These are phyloP conservation scores for Neurospora sp. DNA, from an alignment of 2,329 filamentous ascomycete genomes.

Conservation along the genomic window DNA sequence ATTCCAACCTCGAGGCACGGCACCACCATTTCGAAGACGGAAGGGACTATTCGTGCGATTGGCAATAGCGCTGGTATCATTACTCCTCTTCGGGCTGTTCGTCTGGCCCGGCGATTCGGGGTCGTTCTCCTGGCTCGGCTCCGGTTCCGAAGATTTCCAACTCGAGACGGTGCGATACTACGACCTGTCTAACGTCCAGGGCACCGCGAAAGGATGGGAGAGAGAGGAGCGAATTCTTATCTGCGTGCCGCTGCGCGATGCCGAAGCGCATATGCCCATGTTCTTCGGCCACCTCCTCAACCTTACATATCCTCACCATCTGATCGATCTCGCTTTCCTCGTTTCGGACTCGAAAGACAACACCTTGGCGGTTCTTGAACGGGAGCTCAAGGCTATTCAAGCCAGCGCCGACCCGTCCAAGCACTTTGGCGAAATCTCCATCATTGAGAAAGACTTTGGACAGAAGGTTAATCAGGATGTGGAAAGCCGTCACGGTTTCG, in stretches of 20 bases:
- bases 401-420: conserved; percentile 67
- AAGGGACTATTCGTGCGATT: conserved; percentile 64
- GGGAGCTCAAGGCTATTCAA: conserved; percentile 71
- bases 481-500: conserved; percentile 94
- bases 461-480: conserved; percentile 97
- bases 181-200: conserved; percentile 84
- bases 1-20: conserved; percentile 76
- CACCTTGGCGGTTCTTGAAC: conserved; percentile 66
- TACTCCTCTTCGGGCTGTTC: conserved; percentile 63
- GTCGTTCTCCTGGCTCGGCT: conserved; percentile 56
- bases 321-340: conserved; percentile 92
- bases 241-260: conserved; percentile 89
- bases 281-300: conserved; percentile 97
- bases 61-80: conserved; percentile 45
- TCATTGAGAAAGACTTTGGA: conserved; percentile 98
- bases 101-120: conserved; percentile 58
- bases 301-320: conserved; percentile 91
- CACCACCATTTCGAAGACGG: conserved; percentile 60
- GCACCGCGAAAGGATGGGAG: conserved; percentile 90
- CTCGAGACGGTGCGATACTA: conserved; percentile 96
- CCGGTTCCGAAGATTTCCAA: conserved; percentile 59
- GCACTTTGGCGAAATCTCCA: conserved; percentile 90
- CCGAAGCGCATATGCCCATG: conserved; percentile 85
- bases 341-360: conserved; percentile 96
- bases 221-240: conserved; percentile 89